Conservation (phyloP, 1,284 basidiomycete species). For the Ustilago loliicola region DNA sequence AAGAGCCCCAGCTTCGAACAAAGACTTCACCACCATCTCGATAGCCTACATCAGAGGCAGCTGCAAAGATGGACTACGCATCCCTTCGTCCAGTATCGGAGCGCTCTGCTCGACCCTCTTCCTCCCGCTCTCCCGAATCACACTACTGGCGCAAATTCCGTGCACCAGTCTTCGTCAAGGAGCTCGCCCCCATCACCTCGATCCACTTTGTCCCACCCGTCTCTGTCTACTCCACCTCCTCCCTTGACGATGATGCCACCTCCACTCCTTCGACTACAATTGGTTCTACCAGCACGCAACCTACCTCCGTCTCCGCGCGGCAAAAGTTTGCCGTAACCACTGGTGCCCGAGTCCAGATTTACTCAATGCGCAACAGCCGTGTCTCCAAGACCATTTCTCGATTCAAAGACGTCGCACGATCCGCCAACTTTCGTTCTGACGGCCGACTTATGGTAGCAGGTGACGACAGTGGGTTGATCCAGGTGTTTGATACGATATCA, state of each 20-base stretch:
- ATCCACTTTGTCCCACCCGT: slow-evolving; percentile 65
- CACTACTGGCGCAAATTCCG: slow-evolving; percentile 68
- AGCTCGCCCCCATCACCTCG: slow-evolving; percentile 67
- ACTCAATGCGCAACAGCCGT: slow-evolving; percentile 93
- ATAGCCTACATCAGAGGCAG: not conserved
- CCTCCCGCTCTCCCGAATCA: slow-evolving; percentile 55
- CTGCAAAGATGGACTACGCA: slow-evolving; percentile 42
- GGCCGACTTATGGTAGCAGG: slow-evolving; percentile 95
- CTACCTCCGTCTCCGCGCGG: slow-evolving; percentile 40
- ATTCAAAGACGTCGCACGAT: slow-evolving; percentile 93
- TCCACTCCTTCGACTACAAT: slow-evolving; percentile 14
- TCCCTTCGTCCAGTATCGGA: slow-evolving; percentile 27
- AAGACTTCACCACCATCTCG: not conserved
- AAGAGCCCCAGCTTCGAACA: not conserved
- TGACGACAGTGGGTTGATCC: slow-evolving; percentile 92
- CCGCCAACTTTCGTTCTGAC: slow-evolving; percentile 78
- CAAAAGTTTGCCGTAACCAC: slow-evolving; percentile 91
- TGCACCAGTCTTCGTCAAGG: slow-evolving; percentile 66
- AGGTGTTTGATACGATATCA: slow-evolving; percentile 95
- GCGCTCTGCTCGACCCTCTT: slow-evolving; percentile 34
- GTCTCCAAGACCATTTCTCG: slow-evolving; percentile 94
- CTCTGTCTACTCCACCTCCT: slow-evolving; percentile 39
- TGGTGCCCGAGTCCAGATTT: slow-evolving; percentile 93
- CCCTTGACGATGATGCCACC: slow-evolving; percentile 28
- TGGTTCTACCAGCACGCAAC: slow-evolving; percentile 38